Percentiles rank a stretch among this genome's conserved stretches.
Conservation (phyloP, 306 rosid species). For the Hylodesmum podocarpum region DNA sequence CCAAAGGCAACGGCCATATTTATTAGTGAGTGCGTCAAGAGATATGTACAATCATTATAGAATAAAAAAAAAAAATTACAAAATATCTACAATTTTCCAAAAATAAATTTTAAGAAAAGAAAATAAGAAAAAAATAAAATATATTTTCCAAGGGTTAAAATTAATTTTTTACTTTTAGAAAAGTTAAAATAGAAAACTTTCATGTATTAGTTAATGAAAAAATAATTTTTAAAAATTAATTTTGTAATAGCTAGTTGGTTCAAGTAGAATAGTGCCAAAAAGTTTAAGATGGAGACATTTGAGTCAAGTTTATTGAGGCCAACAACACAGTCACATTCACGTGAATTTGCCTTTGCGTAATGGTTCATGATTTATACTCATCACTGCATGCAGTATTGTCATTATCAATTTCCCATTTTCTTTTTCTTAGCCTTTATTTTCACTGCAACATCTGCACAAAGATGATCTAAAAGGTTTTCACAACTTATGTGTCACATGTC, state of each 20-base stretch:
- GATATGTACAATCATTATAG: constrained; percentile 2
- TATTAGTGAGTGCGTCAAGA: background rate
- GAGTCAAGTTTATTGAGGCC: constrained; percentile 1
- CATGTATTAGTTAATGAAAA: too few relatives aligned
- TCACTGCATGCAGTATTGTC: background rate
- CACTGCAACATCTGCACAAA: background rate
- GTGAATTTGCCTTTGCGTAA: background rate
- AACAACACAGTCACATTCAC: constrained; percentile 23
- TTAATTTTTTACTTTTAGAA: too few relatives aligned
- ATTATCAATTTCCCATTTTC: background rate
- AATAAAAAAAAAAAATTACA: too few relatives aligned
- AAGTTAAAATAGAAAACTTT: too few relatives aligned
- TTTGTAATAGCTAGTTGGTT: background rate
- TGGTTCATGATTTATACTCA: background rate
- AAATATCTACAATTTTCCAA: too few relatives aligned
- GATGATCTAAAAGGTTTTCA: background rate
- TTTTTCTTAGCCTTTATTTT: background rate
- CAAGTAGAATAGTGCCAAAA: constrained; percentile 17
- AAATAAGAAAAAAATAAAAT: too few relatives aligned
- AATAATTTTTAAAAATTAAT: too few relatives aligned
- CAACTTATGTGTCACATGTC: background rate
- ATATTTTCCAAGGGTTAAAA: too few relatives aligned
- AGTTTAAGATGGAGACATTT: constrained; percentile 22
- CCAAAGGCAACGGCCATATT: background rate
- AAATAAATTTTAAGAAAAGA: too few relatives aligned